These are phyloP conservation scores for Lodderomyces jiufengensis DNA, from an alignment of 1,139 yeast genomes.

Conservation along the genomic window DNA sequence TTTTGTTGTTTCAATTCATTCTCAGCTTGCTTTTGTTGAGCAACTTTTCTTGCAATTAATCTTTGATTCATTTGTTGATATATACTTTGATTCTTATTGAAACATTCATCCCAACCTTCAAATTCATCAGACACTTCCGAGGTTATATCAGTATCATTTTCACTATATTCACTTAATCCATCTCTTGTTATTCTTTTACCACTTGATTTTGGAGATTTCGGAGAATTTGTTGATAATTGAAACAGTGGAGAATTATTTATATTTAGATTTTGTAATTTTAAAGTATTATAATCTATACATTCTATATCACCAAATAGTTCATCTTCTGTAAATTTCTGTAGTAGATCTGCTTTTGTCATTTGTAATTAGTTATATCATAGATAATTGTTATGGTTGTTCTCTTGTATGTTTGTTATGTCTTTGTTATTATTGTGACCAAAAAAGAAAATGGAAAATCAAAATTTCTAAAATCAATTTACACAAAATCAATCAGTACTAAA, in stretches of 20 bases:
- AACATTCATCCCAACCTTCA: slow-evolving; percentile 39
- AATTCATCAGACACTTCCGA: slow-evolving; percentile 40
- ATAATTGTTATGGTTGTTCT: not conserved
- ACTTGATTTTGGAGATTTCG: slow-evolving; percentile 6
- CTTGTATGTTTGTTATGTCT: not conserved
- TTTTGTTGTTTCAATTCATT: slow-evolving; percentile 20
- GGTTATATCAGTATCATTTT: slow-evolving; percentile 40
- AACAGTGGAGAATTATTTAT: slow-evolving; percentile 11
- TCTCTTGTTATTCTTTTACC: slow-evolving; percentile 14
- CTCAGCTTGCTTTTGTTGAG: slow-evolving; percentile 33
- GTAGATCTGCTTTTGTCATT: slow-evolving; percentile 10
- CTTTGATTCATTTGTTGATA: slow-evolving; percentile 23
- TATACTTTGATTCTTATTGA: slow-evolving; percentile 34
- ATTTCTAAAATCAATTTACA: not conserved
- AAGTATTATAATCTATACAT: slow-evolving; percentile 15
- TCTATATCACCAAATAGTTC: slow-evolving; percentile 32
- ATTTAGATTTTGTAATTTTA: slow-evolving; percentile 6
- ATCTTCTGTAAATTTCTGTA: slow-evolving; percentile 20
- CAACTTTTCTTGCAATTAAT: slow-evolving; percentile 23
- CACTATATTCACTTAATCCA: slow-evolving; percentile 36
- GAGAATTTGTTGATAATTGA: slow-evolving; percentile 7
- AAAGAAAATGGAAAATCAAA: not conserved
- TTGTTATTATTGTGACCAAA: no score
- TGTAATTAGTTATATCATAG: slow-evolving; percentile 1
- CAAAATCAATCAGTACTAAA: not conserved